Evolutionary conservation across 495 filamentous ascomycete genomes (phyloP), one percentile per base, ranked within the genome.

Genomic region (Cercophora samala): DNA sequence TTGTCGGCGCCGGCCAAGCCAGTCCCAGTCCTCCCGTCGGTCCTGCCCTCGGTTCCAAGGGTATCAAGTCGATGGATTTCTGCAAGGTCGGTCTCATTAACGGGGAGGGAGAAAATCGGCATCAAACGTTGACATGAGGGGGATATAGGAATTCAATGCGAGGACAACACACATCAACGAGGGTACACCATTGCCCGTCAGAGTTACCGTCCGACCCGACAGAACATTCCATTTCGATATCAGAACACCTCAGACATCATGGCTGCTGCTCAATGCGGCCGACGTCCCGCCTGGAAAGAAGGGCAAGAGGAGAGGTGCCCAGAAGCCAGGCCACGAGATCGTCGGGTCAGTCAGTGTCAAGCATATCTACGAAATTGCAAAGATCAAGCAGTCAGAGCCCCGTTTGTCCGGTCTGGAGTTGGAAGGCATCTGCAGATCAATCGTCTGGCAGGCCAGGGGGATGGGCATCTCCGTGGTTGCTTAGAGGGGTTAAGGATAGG

Each of bases 1-100:
- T 99, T 65, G 95, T 99, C 62, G 96, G 93, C 67, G 95, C 95
- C 52, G 96, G 95, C n/a, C 92, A 98, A 76, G 95, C 95, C 59
- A 91, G 89, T 68, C 95, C 95, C 32, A 93, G 92, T 81, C 96
- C 95, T n/a, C 95, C 95, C 3, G 93, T 99, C 73, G 96, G 96
- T 81, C 96, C 96, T 29, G 96, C 95, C 56, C 84, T 99, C 69
- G 95, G 95, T 77, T 93, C 90, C 78, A 98, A 97, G 84, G 95
- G 95, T 83, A 91, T 99, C 53, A 99, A 99, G 84, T 93, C 90
- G 67, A 99, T 99, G 90, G 96, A 99, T 80, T 98, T 98, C 77
- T 98, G 95, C 86, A 99, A 99, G 86, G 95, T 97, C 74, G 70
- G 81, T 69, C 68, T 53, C 25, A 37, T 37, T 62, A 11, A 24